These are phyloP conservation scores for Viola odorata DNA, from an alignment of 345 rosid species.

Conservation along the genomic window DNA sequence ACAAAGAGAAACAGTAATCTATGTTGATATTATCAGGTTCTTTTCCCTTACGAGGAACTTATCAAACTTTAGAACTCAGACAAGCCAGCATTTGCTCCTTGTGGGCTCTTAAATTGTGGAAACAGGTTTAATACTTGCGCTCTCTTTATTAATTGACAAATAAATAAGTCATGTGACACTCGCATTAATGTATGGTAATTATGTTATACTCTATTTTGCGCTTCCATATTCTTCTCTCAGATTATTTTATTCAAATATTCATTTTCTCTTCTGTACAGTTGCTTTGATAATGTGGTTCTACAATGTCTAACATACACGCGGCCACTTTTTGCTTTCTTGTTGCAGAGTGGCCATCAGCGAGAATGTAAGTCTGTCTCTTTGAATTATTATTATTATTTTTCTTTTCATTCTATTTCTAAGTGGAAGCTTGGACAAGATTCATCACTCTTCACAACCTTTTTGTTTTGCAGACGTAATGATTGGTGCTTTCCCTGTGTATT, in stretches of 20 bases:
- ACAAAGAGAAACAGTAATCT: slow-evolving; percentile 4
- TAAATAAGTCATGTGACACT: background rate
- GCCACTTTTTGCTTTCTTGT: slow-evolving; percentile 84
- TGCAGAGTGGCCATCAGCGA: slow-evolving; percentile 73
- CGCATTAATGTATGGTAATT: background rate
- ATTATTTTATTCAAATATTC: slow-evolving; percentile 5
- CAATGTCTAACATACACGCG: slow-evolving; percentile 88
- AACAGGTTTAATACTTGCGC: slow-evolving; percentile 51
- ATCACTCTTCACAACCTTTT: background rate
- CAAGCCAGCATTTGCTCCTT: slow-evolving; percentile 55
- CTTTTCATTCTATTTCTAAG: background rate
- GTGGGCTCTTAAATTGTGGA: slow-evolving; percentile 96
- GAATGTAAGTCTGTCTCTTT: slow-evolving; percentile 48
- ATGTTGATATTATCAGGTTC: slow-evolving; percentile 46
- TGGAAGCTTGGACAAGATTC: slow-evolving; percentile 7
- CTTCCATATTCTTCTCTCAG: background rate
- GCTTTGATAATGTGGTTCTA: slow-evolving; percentile 89
- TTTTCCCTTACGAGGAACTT: slow-evolving; percentile 84
- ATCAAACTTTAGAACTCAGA: slow-evolving; percentile 67
- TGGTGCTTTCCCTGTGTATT: slow-evolving; percentile 95
- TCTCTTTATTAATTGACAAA: background rate
- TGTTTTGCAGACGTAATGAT: slow-evolving; percentile 53
- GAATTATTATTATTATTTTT: no score
- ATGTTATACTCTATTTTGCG: background rate
- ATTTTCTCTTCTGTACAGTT: slow-evolving; percentile 38